phyloP scores from a whole-genome alignment of 1,284 basidiomycete genomes.

The Apiotrichum sp. region DNA sequence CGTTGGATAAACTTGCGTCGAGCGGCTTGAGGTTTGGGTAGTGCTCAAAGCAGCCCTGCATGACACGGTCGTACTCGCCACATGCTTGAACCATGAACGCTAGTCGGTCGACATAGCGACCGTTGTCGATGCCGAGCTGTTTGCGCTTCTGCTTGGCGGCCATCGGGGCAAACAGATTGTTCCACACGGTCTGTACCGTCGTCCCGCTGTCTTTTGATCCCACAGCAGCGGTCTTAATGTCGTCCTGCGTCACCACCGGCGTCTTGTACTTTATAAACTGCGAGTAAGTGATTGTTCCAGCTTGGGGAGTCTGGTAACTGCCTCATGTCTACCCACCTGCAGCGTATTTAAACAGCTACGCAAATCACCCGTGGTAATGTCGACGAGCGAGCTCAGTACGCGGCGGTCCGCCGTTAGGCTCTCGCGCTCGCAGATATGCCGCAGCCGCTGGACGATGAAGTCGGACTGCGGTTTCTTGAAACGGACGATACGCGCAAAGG shows the following conservation, averaged over 20 bases:
- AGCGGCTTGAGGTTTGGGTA: slow-evolving; percentile 73
- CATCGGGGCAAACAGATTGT: slow-evolving; percentile 72
- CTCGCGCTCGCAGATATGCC: slow-evolving; percentile 81
- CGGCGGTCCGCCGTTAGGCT: slow-evolving; percentile 69
- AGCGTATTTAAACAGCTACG: slow-evolving; percentile 91
- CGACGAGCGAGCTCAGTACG: slow-evolving; percentile 75
- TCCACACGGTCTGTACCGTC: slow-evolving; percentile 64
- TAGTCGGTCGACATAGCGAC: slow-evolving; percentile 69
- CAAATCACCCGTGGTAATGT: slow-evolving; percentile 82
- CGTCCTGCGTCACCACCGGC: slow-evolving; percentile 64
- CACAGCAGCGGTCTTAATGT: slow-evolving; percentile 69
- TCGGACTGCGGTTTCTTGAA: slow-evolving; percentile 77
- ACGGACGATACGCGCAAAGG: slow-evolving; percentile 75
- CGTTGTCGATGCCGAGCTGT: slow-evolving; percentile 67
- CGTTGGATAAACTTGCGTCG: slow-evolving; percentile 69
- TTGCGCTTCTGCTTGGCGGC: slow-evolving; percentile 69
- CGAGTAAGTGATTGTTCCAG: slow-evolving; percentile 6
- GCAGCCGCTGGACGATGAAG: slow-evolving; percentile 75
- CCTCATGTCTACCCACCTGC: slow-evolving; percentile 55
- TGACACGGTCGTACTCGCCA: slow-evolving; percentile 77
- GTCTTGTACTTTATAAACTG: slow-evolving; percentile 80
- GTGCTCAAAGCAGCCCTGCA: slow-evolving; percentile 83
- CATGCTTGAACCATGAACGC: slow-evolving; percentile 68
- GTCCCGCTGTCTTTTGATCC: slow-evolving; percentile 85
- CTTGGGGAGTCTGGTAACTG: too few relatives aligned